phyloP scores from a whole-genome alignment of 2,329 filamentous ascomycete species.

The Trichoderma arundinaceum region DNA sequence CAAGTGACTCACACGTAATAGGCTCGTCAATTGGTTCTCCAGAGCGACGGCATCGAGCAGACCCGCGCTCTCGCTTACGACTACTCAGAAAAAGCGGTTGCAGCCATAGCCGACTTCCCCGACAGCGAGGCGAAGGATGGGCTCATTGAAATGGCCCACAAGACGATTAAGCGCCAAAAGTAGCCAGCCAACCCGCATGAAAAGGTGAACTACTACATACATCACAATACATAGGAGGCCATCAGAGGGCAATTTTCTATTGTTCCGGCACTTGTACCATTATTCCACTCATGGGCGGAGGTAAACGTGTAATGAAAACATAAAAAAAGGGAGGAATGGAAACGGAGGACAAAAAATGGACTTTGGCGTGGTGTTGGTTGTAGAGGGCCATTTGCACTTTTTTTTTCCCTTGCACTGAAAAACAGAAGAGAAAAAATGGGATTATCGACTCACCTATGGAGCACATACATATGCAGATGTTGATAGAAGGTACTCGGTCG shows the following conservation, averaged over 20 bases:
- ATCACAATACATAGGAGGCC: too few relatives aligned
- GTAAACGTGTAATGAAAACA: not conserved
- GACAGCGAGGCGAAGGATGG: constrained; percentile 94
- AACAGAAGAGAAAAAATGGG: not conserved
- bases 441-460: constrained; percentile 3
- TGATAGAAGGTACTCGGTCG: constrained; percentile 10
- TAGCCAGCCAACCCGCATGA: constrained; percentile 49
- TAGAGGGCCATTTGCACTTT: not conserved
- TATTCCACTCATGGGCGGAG: constrained; percentile 24
- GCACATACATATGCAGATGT: constrained; percentile 3
- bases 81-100: constrained; percentile 86
- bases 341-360: not conserved
- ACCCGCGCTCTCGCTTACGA: constrained; percentile 89
- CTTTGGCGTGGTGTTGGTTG: not conserved
- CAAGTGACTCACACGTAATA: constrained; percentile 46
- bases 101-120: constrained; percentile 82
- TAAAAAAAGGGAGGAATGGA: not conserved
- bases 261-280: constrained; percentile 23
- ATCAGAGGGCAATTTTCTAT: not conserved
- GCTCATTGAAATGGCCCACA: constrained; percentile 89
- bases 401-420: not conserved
- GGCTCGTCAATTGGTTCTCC: constrained; percentile 84
- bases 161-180: constrained; percentile 87
- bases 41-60: constrained; percentile 88
- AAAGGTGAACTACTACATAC: not conserved